Evolutionary conservation across 2,329 filamentous ascomycete species (phyloP), one percentile per base, ranked within the genome.

Genomic region (Aspergillus proliferans): DNA sequence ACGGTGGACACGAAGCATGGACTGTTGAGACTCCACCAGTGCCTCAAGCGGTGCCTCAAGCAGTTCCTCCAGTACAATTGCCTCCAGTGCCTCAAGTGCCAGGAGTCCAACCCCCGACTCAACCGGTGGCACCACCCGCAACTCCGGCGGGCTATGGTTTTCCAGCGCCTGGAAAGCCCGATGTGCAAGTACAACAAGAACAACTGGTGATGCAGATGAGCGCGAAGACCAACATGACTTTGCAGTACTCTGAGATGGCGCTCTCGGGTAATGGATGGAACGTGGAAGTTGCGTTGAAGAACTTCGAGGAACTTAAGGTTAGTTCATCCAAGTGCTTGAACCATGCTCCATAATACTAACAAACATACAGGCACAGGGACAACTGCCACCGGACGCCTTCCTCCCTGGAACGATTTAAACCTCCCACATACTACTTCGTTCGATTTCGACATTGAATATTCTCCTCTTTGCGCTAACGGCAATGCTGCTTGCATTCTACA

Each of bases 231-330:
- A 82, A 84, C 49, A 89, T 98, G 83, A 93, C 82, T 7, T 70
- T 84, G 8, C 76, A 87, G 50, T 95, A 87, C 65, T 86, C 90
- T 1, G 80, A 85, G 57, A 80, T 94, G 76, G 96, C 92, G 60
- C 76, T 97, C 14, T 78, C 82, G 2, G 83, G 90, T 51, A 88
- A 85, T 49, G 80, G 78, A 34, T 97, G 90, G 89, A 81, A 94
- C 64, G 82, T 91, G 44, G 80, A 87, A 34, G 79, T 81, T 56
- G 92, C 91, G 2, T 71, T 91, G 57, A 74, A 78, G 47, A 82
- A 87, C 28, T 96, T 95, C 64, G 80, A 85, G 53, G 80, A 85
- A 56, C 83, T 87, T 49, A 89, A 85, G 76, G 87, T 86, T 74
- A 64, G 76, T 59, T 38, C 18, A 21, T 44, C 38, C 34, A 22